These are phyloP conservation scores for Trametes elegans DNA, from an alignment of 768 basidiomycete species.

Conservation along the genomic window DNA sequence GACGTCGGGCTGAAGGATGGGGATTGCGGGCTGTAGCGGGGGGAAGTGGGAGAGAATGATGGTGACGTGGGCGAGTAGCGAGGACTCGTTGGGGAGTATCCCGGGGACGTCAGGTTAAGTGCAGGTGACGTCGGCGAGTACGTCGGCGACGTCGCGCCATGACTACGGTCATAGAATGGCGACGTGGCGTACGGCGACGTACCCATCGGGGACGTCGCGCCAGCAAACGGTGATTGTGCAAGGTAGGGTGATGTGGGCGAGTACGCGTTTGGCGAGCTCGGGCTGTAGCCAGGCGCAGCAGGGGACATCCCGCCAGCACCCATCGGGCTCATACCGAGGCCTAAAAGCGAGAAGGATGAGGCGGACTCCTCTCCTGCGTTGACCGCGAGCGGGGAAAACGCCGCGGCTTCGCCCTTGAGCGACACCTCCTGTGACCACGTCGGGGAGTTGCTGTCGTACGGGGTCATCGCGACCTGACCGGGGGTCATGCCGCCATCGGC, in stretches of 20 bases:
- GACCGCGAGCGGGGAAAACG: slow-evolving; percentile 93
- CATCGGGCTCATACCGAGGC: slow-evolving; percentile 83
- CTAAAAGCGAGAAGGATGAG: slow-evolving; percentile 50
- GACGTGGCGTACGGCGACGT: slow-evolving; percentile 82
- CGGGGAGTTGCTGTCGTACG: slow-evolving; percentile 91
- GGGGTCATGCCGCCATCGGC: slow-evolving; percentile 89
- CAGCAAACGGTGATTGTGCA: slow-evolving; percentile 78
- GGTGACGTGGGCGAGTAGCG: slow-evolving; percentile 85
- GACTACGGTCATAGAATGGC: slow-evolving; percentile 72
- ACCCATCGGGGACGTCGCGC: slow-evolving; percentile 81
- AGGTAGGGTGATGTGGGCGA: slow-evolving; percentile 91
- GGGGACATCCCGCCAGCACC: slow-evolving; percentile 89
- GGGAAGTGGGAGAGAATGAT: slow-evolving; percentile 83
- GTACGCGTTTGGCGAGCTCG: slow-evolving; percentile 86
- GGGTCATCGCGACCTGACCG: slow-evolving; percentile 92
- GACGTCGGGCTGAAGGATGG: slow-evolving; percentile 91
- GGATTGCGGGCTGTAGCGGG: slow-evolving; percentile 83
- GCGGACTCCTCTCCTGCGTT: slow-evolving; percentile 74
- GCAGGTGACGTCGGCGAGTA: slow-evolving; percentile 89
- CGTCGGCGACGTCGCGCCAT: slow-evolving; percentile 72
- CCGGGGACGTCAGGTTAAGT: slow-evolving; percentile 78
- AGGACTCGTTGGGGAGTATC: slow-evolving; percentile 66
- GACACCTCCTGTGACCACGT: slow-evolving; percentile 67
- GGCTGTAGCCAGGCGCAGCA: slow-evolving; percentile 83
- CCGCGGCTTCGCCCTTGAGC: slow-evolving; percentile 82